These are phyloP conservation scores for Magnusiomyces ingens DNA, from an alignment of 1,139 yeast species.

Conservation along the genomic window DNA sequence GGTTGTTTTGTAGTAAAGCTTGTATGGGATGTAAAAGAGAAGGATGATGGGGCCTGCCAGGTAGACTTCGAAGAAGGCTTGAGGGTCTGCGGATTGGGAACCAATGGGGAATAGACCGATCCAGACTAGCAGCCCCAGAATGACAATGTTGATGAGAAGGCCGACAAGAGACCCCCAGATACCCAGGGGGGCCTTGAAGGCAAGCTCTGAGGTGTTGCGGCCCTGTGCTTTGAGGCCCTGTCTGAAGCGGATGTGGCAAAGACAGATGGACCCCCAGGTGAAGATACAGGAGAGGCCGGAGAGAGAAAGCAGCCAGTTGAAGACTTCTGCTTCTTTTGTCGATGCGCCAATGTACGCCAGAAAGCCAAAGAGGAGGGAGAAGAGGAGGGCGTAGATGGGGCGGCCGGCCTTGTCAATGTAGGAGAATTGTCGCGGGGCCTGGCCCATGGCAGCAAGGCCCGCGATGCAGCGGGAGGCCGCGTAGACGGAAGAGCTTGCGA, in stretches of 20 bases:
- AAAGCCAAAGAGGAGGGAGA: conserved; percentile 55
- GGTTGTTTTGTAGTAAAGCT: conserved; percentile 41
- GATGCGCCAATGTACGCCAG: conserved; percentile 64
- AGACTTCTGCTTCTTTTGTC: conserved; percentile 59
- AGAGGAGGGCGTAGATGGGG: conserved; percentile 59
- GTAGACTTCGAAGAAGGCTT: conserved; percentile 45
- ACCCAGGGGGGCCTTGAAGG: conserved; percentile 68
- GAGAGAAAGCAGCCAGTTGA: conserved; percentile 70
- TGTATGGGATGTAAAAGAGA: conserved; percentile 45
- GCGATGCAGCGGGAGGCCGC: conserved; percentile 77
- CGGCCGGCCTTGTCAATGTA: conserved; percentile 71
- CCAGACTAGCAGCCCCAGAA: conserved; percentile 57
- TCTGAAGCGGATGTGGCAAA: conserved; percentile 61
- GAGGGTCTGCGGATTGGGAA: conserved; percentile 34
- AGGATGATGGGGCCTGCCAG: conserved; percentile 48
- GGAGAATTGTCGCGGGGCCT: conserved; percentile 66
- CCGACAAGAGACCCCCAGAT: conserved; percentile 65
- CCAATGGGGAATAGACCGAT: conserved; percentile 67
- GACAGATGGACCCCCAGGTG: conserved; percentile 67
- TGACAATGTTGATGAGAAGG: conserved; percentile 48
- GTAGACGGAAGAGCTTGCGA: conserved; percentile 68
- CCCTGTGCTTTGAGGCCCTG: conserved; percentile 53
- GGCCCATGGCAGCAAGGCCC: conserved; percentile 72
- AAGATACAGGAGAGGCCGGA: conserved; percentile 73
- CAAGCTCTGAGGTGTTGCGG: conserved; percentile 56